Conservation (phyloP, 192 early-diverging fungal species). For the Linnemannia hyalina region DNA sequence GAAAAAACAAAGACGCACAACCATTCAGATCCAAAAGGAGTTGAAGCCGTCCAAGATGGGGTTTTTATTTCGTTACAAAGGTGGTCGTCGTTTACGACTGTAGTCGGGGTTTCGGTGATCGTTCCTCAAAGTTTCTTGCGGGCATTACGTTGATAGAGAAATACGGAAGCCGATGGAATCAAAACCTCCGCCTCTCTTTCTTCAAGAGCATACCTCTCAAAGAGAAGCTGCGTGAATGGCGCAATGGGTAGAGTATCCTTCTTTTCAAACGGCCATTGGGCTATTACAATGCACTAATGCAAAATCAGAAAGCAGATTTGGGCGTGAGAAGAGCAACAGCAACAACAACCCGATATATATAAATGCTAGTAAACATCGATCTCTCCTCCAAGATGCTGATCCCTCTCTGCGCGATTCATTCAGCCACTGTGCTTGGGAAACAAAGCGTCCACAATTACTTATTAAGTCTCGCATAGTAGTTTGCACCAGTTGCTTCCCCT, state of each 20-base stretch:
- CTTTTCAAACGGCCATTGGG: not conserved
- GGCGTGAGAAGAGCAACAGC: not conserved
- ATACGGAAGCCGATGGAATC: not conserved
- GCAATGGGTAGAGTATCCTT: not conserved
- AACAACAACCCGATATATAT: no score
- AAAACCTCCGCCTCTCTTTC: not conserved
- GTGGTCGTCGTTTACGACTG: no score
- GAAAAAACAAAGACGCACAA: no score
- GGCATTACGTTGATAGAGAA: not conserved
- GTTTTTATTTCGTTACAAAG: no score
- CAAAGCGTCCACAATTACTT: not conserved
- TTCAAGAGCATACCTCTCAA: not conserved
- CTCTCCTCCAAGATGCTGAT: not conserved
- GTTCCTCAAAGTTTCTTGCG: not conserved
- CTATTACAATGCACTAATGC: not conserved
- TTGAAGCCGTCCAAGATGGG: no score
- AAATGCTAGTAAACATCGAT: not conserved
- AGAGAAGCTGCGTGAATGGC: not conserved
- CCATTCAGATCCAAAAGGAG: no score
- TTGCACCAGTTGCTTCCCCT: not conserved
- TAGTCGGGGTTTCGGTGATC: not conserved
- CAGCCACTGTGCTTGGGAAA: not conserved
- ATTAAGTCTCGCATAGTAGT: not conserved
- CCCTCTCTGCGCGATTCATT: not conserved
- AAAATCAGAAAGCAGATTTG: not conserved